Evolutionary conservation across 2,329 filamentous ascomycete species (phyloP).

Genomic region (Aspergillus phoenicis): DNA sequence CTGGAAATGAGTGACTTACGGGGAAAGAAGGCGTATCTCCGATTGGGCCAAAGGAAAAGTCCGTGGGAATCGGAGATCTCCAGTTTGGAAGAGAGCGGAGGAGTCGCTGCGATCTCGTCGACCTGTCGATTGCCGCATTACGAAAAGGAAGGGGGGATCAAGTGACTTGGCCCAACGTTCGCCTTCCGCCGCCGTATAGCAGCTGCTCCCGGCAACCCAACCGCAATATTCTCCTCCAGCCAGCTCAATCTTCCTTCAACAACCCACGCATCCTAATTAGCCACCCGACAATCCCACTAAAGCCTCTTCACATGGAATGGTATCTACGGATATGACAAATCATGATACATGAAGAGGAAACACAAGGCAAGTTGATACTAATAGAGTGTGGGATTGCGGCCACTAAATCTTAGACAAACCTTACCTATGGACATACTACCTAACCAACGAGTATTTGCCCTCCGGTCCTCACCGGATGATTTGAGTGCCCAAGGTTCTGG

Average conservation of each 20-base stretch:
- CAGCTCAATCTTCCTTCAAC: neutral
- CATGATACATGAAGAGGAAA: neutral
- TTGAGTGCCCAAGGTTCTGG: neutral
- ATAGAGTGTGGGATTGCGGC: neutral
- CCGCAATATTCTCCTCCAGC: neutral
- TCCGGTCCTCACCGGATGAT: neutral
- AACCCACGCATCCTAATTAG: neutral
- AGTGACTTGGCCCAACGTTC: conserved; percentile 5
- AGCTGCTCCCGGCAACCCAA: neutral
- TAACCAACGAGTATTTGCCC: neutral
- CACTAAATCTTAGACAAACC: conserved; percentile 1
- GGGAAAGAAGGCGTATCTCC: neutral
- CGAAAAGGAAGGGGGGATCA: conserved; percentile 8
- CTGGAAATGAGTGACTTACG: neutral
- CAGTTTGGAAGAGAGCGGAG: neutral
- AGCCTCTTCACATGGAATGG: neutral
- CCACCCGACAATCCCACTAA: neutral
- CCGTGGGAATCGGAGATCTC: neutral
- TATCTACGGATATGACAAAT: neutral
- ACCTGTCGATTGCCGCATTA: neutral
- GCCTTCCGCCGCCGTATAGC: neutral
- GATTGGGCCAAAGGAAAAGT: neutral
- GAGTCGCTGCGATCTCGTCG: neutral
- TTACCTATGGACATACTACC: neutral
- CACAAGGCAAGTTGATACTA: neutral